phyloP scores from a whole-genome alignment of 345 rosid genomes.

The Noccaea caerulescens region DNA sequence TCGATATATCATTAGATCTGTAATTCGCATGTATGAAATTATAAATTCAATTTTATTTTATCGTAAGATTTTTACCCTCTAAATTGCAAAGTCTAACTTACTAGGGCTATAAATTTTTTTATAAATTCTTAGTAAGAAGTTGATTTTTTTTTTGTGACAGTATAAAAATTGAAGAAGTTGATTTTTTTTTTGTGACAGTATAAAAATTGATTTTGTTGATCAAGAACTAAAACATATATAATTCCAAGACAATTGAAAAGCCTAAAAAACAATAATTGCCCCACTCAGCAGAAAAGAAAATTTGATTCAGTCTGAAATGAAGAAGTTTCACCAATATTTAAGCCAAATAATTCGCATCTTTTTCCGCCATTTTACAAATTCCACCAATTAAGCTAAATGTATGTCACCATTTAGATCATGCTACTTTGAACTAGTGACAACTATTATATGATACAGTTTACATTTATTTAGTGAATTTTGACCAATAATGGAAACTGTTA shows the following conservation, averaged over 20 bases:
- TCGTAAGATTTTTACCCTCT: neutral
- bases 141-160: neutral
- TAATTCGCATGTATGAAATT: slow-evolving; percentile 4
- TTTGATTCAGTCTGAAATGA: slow-evolving; percentile 1
- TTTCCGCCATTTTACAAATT: neutral
- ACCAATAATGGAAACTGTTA: slow-evolving; percentile 22
- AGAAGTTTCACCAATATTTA: slow-evolving; percentile 6
- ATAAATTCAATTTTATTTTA: neutral
- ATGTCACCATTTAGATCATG: neutral
- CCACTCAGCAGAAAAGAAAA: neutral
- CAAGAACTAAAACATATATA: neutral
- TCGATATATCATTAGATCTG: neutral
- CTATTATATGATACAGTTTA: neutral
- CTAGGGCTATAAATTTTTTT: neutral
- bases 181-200: too few species aligned
- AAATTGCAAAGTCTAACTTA: neutral
- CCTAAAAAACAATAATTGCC: neutral
- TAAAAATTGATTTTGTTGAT: neutral
- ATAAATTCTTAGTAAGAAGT: neutral
- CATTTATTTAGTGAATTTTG: slow-evolving; percentile 3
- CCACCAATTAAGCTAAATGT: neutral
- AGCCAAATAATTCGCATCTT: neutral
- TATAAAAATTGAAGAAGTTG: neutral
- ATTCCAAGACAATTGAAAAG: neutral
- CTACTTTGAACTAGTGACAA: neutral